These are phyloP conservation scores for Aristolochia contorta DNA, from an alignment of 164 flowering plant genomes.

Conservation along the genomic window DNA sequence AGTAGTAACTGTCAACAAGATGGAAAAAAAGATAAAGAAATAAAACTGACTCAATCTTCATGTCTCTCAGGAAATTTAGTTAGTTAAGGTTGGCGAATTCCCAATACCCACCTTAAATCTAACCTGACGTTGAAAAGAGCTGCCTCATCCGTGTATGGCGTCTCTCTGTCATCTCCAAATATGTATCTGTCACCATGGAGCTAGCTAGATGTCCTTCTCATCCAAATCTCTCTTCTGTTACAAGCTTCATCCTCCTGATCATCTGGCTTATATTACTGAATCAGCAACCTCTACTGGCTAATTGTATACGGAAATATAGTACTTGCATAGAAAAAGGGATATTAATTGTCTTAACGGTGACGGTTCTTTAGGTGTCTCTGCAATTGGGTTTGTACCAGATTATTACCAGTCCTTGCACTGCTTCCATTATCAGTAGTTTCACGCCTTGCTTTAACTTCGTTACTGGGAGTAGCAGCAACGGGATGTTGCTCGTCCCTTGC, in stretches of 20 bases:
- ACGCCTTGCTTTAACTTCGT: conserved; percentile 62
- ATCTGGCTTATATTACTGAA: background rate
- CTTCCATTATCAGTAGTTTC: conserved; percentile 45
- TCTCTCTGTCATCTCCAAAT: background rate
- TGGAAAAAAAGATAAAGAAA: background rate
- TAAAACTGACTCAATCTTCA: background rate
- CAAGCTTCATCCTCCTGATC: background rate
- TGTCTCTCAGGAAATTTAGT: conserved; percentile 4
- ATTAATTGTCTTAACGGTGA: conserved; percentile 5
- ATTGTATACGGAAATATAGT: conserved; percentile 2
- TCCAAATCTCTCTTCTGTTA: conserved; percentile 2
- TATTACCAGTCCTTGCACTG: conserved; percentile 39
- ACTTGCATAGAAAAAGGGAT: conserved; percentile 6
- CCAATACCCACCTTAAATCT: conserved; percentile 40
- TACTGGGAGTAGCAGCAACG: conserved; percentile 38
- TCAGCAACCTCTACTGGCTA: too few species aligned
- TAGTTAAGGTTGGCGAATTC: conserved; percentile 56
- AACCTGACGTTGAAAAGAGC: conserved; percentile 3
- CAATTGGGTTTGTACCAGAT: conserved; percentile 40
- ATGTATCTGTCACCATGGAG: conserved; percentile 16
- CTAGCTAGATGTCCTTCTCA: conserved; percentile 8
- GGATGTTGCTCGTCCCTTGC: conserved; percentile 58
- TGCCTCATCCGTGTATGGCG: too few species aligned
- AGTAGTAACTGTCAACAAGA: background rate
- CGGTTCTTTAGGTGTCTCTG: conserved; percentile 12